A percentile compares a stretch with the other conserved stretches of the same genome.
Conservation (phyloP, 2,329 filamentous ascomycete species). For the Fusarium hainanense region DNA sequence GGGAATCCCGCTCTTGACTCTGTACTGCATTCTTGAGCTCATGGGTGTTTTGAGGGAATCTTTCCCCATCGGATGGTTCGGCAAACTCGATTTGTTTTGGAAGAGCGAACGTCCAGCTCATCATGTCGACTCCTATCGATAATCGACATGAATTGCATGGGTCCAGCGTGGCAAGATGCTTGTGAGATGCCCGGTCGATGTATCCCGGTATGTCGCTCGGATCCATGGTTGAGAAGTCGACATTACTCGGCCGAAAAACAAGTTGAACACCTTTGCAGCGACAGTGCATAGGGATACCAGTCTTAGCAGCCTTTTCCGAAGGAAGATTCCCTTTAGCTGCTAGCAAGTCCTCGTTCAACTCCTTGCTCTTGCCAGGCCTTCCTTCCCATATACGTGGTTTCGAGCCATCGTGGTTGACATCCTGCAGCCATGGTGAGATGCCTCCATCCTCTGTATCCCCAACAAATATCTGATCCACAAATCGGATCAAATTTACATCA, state of each 20-base stretch:
- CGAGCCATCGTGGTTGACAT: conserved; percentile 48
- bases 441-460: conserved; percentile 65
- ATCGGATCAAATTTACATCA: conserved; percentile 45
- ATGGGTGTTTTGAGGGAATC: conserved; percentile 25
- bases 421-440: conserved; percentile 58
- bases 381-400: conserved; percentile 46
- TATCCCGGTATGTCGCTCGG: conserved; percentile 54
- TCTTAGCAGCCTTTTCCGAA: conserved; percentile 19
- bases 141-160: conserved; percentile 61
- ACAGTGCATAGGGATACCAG: conserved; percentile 55
- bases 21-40: conserved; percentile 52
- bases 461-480: conserved; percentile 57
- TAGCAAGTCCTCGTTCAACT: conserved; percentile 50
- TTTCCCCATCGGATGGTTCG: neutral
- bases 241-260: conserved; percentile 50
- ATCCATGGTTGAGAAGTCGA: conserved; percentile 27
- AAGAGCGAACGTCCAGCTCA: conserved; percentile 58
- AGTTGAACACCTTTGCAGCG: conserved; percentile 60
- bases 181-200: conserved; percentile 57
- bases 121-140: conserved; percentile 55
- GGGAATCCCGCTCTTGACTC: conserved; percentile 45
- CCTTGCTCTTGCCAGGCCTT: conserved; percentile 34
- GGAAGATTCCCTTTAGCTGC: conserved; percentile 7
- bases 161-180: conserved; percentile 55
- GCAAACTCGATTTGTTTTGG: conserved; percentile 54